These are phyloP conservation scores for Gaillardinia entomophila DNA, from an alignment of 805 yeast species.

Conservation along the genomic window DNA sequence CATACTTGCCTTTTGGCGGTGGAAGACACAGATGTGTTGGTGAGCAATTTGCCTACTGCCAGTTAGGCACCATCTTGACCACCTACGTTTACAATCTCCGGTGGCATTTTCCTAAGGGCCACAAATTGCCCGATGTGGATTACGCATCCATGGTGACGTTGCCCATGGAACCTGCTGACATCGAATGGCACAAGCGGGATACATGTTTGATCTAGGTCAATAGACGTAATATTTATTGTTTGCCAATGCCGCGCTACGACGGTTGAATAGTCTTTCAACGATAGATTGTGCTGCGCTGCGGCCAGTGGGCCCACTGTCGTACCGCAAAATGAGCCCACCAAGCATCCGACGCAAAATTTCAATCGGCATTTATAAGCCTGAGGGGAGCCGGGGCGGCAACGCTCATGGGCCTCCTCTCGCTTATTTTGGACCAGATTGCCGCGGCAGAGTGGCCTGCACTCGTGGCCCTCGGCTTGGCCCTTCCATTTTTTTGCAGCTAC, in stretches of 20 bases:
- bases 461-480: constrained; percentile 26
- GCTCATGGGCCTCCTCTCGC: constrained; percentile 15
- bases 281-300: too few relatives aligned
- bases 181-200: constrained; percentile 66
- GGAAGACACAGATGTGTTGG: constrained; percentile 99
- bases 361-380: too few relatives aligned
- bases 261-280: too few relatives aligned
- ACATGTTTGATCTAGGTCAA: constrained; percentile 23
- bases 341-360: too few relatives aligned
- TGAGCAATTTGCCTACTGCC: constrained; percentile 95
- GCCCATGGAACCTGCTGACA: constrained; percentile 72
- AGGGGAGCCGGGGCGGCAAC: too few relatives aligned
- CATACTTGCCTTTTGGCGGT: constrained; percentile 97
- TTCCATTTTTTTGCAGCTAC: constrained; percentile 61
- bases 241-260: too few relatives aligned
- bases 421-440: constrained; percentile 19
- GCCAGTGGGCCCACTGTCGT: too few relatives aligned
- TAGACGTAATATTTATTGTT: too few relatives aligned
- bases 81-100: constrained; percentile 69
- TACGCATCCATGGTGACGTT: constrained; percentile 90
- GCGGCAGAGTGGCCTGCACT: too few relatives aligned
- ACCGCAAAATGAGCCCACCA: too few relatives aligned
- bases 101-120: constrained; percentile 53
- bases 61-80: constrained; percentile 78
- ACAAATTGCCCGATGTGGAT: constrained; percentile 59